phyloP scores from a whole-genome alignment of 2,329 filamentous ascomycete species.

The Pseudocercospora fijiensis region DNA sequence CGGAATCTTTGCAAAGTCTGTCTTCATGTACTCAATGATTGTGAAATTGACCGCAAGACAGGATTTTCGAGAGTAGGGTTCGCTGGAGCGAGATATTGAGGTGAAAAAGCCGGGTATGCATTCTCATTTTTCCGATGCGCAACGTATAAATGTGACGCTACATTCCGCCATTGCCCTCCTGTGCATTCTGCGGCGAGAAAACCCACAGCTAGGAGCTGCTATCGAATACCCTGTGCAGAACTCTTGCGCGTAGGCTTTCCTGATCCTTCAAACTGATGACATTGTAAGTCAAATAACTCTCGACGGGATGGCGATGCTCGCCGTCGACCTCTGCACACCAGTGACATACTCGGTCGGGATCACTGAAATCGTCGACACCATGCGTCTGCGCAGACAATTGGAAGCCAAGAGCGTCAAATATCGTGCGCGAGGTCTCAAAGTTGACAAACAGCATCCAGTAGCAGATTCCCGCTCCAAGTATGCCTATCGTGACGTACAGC shows the following conservation, averaged over 20 bases:
- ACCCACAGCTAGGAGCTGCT: neutral
- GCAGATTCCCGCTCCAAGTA: conserved; percentile 5
- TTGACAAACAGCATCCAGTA: conserved; percentile 13
- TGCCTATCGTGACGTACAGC: conserved; percentile 12
- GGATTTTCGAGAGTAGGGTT: neutral
- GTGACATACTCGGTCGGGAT: conserved; percentile 7
- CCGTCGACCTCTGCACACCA: conserved; percentile 10
- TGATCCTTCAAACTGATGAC: conserved; percentile 3
- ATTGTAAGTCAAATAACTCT: conserved; percentile 13
- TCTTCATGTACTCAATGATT: neutral
- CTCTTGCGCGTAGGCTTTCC: conserved; percentile 1
- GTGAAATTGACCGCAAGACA: neutral
- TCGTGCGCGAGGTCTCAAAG: neutral
- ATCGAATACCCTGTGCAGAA: conserved; percentile 7
- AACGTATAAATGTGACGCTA: too few species aligned
- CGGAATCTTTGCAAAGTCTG: neutral
- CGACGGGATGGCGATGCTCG: conserved; percentile 10
- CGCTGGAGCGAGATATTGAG: neutral
- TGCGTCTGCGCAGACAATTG: conserved; percentile 4
- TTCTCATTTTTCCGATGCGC: too few species aligned
- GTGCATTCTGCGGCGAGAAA: neutral
- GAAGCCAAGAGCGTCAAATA: conserved; percentile 10
- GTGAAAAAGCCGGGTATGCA: too few species aligned
- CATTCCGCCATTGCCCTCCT: too few species aligned
- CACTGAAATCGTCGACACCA: conserved; percentile 9